These are phyloP conservation scores for Claviceps africana DNA, from an alignment of 2,329 filamentous ascomycete genomes.

Conservation along the genomic window DNA sequence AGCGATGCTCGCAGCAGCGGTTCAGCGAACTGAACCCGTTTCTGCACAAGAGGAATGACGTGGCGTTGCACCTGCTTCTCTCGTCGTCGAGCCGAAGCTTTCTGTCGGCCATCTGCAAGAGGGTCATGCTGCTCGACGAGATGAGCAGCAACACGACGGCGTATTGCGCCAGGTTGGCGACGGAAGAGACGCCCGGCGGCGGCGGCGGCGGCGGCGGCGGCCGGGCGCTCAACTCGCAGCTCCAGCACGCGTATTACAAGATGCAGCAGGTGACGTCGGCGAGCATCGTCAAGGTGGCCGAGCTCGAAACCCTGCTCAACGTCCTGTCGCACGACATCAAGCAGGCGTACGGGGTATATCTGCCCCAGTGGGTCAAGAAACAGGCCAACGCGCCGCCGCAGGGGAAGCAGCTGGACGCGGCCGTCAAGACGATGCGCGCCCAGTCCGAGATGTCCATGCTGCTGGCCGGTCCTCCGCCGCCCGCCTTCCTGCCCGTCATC, in stretches of 20 bases:
- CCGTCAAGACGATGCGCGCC: constrained; percentile 31
- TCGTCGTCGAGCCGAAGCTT: constrained; percentile 63
- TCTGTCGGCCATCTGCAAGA: constrained; percentile 52
- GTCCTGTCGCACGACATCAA: constrained; percentile 34
- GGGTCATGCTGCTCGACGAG: constrained; percentile 42
- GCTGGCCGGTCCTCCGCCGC: constrained; percentile 31
- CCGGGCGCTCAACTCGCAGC: constrained; percentile 35
- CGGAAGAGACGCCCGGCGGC: constrained; percentile 23
- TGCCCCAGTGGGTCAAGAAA: constrained; percentile 31
- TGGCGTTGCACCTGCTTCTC: constrained; percentile 50
- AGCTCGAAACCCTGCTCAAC: constrained; percentile 49
- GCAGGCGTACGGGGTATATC: constrained; percentile 32
- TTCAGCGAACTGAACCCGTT: constrained; percentile 36
- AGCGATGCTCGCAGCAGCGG: constrained; percentile 32
- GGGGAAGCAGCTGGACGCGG: constrained; percentile 28
- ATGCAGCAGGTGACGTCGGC: constrained; percentile 37
- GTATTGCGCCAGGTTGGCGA: constrained; percentile 33
- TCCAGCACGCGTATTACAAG: constrained; percentile 42
- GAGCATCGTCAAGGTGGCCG: constrained; percentile 41
- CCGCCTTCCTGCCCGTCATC: constrained; percentile 41
- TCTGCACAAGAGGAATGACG: constrained; percentile 39
- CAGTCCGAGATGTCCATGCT: constrained; percentile 40
- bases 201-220: no score
- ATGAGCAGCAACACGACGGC: constrained; percentile 34
- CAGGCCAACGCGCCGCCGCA: constrained; percentile 30